Evolutionary conservation across 768 basidiomycete species (phyloP), one percentile per base, ranked within the genome.

Genomic region (Peribolospora kevripleyi): DNA sequence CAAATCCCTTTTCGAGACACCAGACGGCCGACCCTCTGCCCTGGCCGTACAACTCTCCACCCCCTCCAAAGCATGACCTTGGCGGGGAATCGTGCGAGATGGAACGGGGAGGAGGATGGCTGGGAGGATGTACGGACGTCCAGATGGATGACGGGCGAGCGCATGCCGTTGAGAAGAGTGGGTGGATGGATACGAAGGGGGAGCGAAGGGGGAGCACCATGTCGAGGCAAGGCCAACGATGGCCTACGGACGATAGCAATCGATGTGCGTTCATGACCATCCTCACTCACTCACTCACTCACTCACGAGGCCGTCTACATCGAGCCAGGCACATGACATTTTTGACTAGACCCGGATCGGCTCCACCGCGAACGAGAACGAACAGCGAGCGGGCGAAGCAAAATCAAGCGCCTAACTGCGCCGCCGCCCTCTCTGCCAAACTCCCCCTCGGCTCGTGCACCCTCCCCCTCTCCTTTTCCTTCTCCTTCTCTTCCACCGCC

Each of bases 41-140:
- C 77, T 90, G 38, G 83, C 83, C 38, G 81, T 81, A 11, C 79
- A 78, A 46, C 72, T 86, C 63, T 79, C 82, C 2, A 74, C 77
- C 25, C 25, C 25, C 25, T 25, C 25, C 25, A 25, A 25, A 25
- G 25, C 38, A 82, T 81, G 9, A 72, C 83, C 42, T 80, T 83
- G 7, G 75, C 76, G 49, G 58, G 55, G 13, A 72, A 76, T 51
- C 69, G 79, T 8, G 67, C 79, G n/a, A 84, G 81, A 62, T 63
- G 69, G 39, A 67, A 73, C 42, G 68, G 81, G 50, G 53, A 25
- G 25, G 25, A 25, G 25, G 25, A 25, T 25, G 25, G 25, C 25
- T 25, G 25, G 25, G 25, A 25, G 25, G 25, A 25, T 25, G 25
- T 25, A 25, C 25, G 25, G 25, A 25, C 25, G 25, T 25, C 25